Evolutionary conservation across 495 filamentous ascomycete genomes (phyloP).

Genomic region (Penicillium egyptiacum): DNA sequence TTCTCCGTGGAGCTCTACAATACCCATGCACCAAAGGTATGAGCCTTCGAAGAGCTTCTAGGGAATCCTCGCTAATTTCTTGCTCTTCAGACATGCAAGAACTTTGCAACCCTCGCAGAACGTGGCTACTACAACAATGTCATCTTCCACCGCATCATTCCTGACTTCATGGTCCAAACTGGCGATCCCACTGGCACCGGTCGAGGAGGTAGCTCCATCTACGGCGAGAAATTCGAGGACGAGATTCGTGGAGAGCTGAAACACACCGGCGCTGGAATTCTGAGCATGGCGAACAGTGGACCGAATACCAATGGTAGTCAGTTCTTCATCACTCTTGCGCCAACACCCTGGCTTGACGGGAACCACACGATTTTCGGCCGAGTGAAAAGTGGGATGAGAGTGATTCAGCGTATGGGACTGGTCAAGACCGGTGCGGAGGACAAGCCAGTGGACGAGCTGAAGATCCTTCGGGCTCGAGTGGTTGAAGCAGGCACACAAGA

Average conservation of each 20-base stretch:
- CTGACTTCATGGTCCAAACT: constrained; percentile 95
- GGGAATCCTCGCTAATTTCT: constrained; percentile 17
- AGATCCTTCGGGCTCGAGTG: constrained; percentile 70
- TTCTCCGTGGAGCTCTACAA: constrained; percentile 90
- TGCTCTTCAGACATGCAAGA: constrained; percentile 68
- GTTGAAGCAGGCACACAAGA: constrained; percentile 56
- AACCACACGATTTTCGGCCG: constrained; percentile 98
- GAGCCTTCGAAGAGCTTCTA: background rate
- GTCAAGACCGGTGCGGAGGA: constrained; percentile 84
- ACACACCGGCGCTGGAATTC: constrained; percentile 89
- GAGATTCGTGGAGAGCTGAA: constrained; percentile 77
- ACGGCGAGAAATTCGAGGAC: constrained; percentile 93
- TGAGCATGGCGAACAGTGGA: constrained; percentile 96
- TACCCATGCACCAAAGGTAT: constrained; percentile 69
- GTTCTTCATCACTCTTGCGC: constrained; percentile 89
- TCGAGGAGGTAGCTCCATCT: constrained; percentile 85
- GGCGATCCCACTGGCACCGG: constrained; percentile 97
- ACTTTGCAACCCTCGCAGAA: constrained; percentile 76
- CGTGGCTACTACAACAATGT: constrained; percentile 84
- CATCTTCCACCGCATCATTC: constrained; percentile 92
- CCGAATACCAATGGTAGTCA: constrained; percentile 90
- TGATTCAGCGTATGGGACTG: constrained; percentile 87
- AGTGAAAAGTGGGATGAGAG: constrained; percentile 77
- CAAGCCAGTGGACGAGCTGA: constrained; percentile 77
- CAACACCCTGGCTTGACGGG: constrained; percentile 95